Conservation (phyloP, 1,284 basidiomycete genomes). For the Pseudozyma tsukubaensis region DNA sequence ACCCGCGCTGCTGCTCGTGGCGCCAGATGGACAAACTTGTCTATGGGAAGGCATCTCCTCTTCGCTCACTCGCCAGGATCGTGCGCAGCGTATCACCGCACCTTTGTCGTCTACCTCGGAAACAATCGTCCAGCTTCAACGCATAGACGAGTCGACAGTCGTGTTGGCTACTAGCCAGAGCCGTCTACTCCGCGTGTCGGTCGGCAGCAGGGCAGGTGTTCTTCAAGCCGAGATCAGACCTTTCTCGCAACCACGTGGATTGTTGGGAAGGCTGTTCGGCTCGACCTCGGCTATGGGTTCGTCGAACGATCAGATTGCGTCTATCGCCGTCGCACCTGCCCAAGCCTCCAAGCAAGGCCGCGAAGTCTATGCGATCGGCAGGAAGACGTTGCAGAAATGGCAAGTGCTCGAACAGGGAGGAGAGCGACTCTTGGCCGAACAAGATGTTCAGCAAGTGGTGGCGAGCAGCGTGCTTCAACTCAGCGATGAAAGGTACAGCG, state of each 20-base stretch:
- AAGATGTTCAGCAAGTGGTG: conserved; percentile 61
- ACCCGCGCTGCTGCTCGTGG: conserved; percentile 56
- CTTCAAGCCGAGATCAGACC: conserved; percentile 49
- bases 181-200: conserved; percentile 43
- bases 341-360: conserved; percentile 31
- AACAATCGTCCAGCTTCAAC: conserved; percentile 40
- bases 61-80: conserved; percentile 41
- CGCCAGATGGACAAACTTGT: conserved; percentile 45
- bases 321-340: conserved; percentile 50
- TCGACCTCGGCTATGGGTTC: conserved; percentile 38
- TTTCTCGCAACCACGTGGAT: conserved; percentile 56
- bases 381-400: conserved; percentile 63
- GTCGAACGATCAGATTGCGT: conserved; percentile 41
- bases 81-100: conserved; percentile 32
- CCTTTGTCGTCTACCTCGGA: conserved; percentile 39
- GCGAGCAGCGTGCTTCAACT: conserved; percentile 49
- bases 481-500: conserved; percentile 49
- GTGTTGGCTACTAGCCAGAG: conserved; percentile 55
- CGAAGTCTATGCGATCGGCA: conserved; percentile 58
- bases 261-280: conserved; percentile 62
- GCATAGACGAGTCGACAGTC: conserved; percentile 43
- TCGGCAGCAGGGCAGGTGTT: conserved; percentile 50
- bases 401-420: conserved; percentile 55
- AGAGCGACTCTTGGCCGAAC: conserved; percentile 60
- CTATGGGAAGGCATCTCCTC: conserved; percentile 59